Base-by-base conservation (phyloP, 768 basidiomycete species). In the Termitomyces sp. region DNA sequence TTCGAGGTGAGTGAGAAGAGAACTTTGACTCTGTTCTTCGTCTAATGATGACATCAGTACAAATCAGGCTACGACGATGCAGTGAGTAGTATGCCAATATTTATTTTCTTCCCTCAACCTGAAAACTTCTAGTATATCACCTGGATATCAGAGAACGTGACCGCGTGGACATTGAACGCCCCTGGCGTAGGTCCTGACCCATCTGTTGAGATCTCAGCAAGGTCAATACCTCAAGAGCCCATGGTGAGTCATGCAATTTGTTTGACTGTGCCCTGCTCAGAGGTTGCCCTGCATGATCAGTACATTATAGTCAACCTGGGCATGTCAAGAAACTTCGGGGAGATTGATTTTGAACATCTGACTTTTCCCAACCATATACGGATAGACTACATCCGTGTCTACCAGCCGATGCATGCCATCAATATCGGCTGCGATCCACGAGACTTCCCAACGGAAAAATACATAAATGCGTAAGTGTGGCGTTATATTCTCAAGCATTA, bases 261-360 rank as follows among this genome's bases (percentile, higher is more conserved):
- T 32, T n/a, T 32, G 53, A 20, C 12, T 41, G 28, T 32, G 23
- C 23, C 16, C 46, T 18, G 12, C 36, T 51, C 46, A 33, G 23
- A 35, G 9, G 18, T 38, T 33, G 36, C 14, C 4, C 13, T 28
- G 41, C 5, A 33, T 50, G 13, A n/a, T 67, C 67, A 91, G 89
- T 91, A 92, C 68, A 70, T 95, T 64, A 84, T 95, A 65, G 74
- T 82, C 67, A 93, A 93, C 72, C 73, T 93, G 61, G 93, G 91
- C 59, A 83, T 95, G 74, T 93, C 91, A 9, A 73, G 76, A 60
- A 88, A 86, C 70, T 95, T 95, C 67, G 87, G 86, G 14, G 59
- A 71, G 1, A 81, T 93, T 58, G 86, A 95, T 71, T 81, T 89
- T 59, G 67, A 72, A 12, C 75, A 86, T 56, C 73, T 94, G 33